These are phyloP conservation scores for Sporodiniella umbellata DNA, from an alignment of 371 early-diverging fungal species.

Conservation along the genomic window DNA sequence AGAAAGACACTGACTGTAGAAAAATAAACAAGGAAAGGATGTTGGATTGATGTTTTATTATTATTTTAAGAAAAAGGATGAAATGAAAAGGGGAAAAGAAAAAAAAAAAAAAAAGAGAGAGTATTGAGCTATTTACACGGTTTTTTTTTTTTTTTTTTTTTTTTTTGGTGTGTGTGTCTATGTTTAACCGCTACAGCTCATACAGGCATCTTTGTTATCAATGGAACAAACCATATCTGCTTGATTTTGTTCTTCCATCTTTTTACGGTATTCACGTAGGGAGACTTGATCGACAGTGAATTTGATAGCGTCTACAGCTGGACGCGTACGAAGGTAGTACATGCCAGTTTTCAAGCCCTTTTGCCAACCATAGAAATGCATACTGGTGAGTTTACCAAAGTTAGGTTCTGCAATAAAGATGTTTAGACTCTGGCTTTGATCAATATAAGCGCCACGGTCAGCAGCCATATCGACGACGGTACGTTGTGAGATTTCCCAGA, in stretches of 20 bases:
- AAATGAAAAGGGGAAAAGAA: not conserved
- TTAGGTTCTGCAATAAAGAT: conserved; percentile 94
- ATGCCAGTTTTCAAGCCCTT: conserved; percentile 98
- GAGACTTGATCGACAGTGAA: conserved; percentile 50
- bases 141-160: no score
- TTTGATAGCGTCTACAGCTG: conserved; percentile 97
- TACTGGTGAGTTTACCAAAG: conserved; percentile 90
- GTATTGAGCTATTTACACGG: no score
- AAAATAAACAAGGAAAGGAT: not conserved
- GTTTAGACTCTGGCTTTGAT: conserved; percentile 97
- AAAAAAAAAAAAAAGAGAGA: not conserved
- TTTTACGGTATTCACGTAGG: conserved; percentile 30
- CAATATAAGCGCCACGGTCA: conserved; percentile 96
- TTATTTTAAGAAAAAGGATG: not conserved
- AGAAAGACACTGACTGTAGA: conserved; percentile 27
- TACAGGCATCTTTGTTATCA: conserved; percentile 89
- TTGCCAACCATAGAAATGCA: conserved; percentile 99
- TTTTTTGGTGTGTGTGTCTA: no score
- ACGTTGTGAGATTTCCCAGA: conserved; percentile 96
- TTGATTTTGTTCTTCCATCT: conserved; percentile 31
- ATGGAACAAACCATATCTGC: conserved; percentile 81
- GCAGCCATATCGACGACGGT: conserved; percentile 78
- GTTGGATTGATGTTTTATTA: not conserved
- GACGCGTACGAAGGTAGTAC: conserved; percentile 98
- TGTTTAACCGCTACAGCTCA: conserved; percentile 84